Base-by-base conservation (phyloP, 1,284 basidiomycete genomes). In the Paramarasmius palmivorus region DNA sequence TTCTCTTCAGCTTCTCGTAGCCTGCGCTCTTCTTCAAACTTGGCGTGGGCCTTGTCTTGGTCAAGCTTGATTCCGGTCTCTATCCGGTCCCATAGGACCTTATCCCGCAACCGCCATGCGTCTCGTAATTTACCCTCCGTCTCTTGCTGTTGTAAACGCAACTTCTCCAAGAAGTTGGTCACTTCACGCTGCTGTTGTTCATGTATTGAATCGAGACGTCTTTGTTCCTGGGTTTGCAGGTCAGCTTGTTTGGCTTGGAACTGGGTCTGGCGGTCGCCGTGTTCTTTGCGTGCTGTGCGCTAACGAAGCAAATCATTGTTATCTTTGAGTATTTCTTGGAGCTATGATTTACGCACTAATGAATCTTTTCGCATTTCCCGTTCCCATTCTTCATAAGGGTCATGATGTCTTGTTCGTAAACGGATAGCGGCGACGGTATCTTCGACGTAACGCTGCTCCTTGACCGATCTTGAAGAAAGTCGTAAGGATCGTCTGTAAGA, bases 341-440 rank as follows among this genome's bases (percentile, higher is more conserved):
- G 44, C n/a, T n/a, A n/a, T 45, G 26, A 32, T 50, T 45, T 5
- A 78, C 86, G 58, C 63, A 91, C 89, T 61, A 86, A 82, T 14
- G 89, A 84, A 57, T 91, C 88, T 59, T 77, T 81, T 34, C 81
- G 76, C 25, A 83, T 81, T 59, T 83, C 73, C 56, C 77, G 78
- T 68, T 88, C 83, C 88, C 88, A 91, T 61, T 90, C 87, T 69
- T 90, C 87, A 57, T 89, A 90, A 17, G 84, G 84, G 61, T 91
- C 89, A 53, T 82, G 73, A 71, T 90, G 78, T 53, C 79, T 77
- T 14, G 82, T 78, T 17, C 81, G 79, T 35, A 87, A 73, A 19
- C 86, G 79, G 55, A 91, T 88, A 7, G 87, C 80, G 4, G 84
- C 81, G 4, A 91, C 71, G 0, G 84, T 84, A 20, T 90, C 89